Conservation (phyloP, 1,284 basidiomycete genomes). For the Phylloporus sp. region DNA sequence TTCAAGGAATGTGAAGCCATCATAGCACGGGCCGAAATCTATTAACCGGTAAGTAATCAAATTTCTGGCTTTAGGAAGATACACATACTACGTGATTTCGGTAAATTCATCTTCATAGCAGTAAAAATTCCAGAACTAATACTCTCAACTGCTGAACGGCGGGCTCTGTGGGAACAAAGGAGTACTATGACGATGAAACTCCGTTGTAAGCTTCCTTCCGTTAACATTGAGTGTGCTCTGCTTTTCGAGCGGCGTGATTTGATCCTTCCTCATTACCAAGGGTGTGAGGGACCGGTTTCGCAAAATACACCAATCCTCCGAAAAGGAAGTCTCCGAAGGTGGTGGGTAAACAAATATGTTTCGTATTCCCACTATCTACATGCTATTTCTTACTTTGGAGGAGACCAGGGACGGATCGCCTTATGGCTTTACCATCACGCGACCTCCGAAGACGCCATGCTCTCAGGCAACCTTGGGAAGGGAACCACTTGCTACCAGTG, state of each 20-base stretch:
- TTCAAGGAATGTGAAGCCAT: no score
- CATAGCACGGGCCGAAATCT: no score
- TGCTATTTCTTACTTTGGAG: neutral
- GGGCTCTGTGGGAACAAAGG: neutral
- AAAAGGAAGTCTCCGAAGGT: neutral
- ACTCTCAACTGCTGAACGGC: neutral
- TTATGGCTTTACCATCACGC: neutral
- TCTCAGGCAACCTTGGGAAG: neutral
- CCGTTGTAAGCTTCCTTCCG: neutral
- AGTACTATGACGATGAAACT: neutral
- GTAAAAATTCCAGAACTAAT: neutral
- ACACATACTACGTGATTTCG: neutral
- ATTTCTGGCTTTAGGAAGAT: neutral
- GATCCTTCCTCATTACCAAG: neutral
- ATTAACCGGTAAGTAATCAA: neutral
- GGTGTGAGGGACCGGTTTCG: neutral
- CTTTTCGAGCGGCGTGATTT: neutral
- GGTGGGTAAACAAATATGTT: neutral
- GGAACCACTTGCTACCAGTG: neutral
- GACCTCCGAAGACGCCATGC: neutral
- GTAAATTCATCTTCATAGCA: neutral
- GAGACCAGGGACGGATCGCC: neutral
- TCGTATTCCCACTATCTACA: neutral
- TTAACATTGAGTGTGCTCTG: neutral
- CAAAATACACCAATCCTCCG: neutral